These are phyloP conservation scores for Amanita brunnescens DNA, from an alignment of 768 basidiomycete species.

Conservation along the genomic window DNA sequence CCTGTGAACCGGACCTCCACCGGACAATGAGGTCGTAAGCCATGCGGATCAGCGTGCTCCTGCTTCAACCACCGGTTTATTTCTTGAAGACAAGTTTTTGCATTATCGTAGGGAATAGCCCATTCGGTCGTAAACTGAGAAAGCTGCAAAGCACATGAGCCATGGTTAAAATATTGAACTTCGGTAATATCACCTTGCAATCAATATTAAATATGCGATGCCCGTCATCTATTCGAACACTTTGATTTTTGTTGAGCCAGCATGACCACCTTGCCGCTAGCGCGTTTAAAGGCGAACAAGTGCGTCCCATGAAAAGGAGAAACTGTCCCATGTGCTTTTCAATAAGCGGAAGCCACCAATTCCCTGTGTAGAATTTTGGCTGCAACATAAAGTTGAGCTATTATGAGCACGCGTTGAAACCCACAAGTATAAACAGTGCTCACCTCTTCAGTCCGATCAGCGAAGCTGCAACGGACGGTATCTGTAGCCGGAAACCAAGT, in stretches of 20 bases:
- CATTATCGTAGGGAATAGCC: constrained; percentile 71
- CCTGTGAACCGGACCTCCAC: constrained; percentile 88
- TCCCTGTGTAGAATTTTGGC: constrained; percentile 42
- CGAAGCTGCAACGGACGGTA: constrained; percentile 58
- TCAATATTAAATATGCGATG: constrained; percentile 88
- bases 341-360: constrained; percentile 65
- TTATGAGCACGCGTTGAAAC: constrained; percentile 8
- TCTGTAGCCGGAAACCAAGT: constrained; percentile 93
- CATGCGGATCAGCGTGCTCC: constrained; percentile 59
- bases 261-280: constrained; percentile 55
- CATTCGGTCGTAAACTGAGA: constrained; percentile 94
- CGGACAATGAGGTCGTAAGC: constrained; percentile 84
- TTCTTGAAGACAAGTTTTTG: constrained; percentile 60
- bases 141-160: constrained; percentile 54
- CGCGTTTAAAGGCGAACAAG: constrained; percentile 51
- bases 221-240: constrained; percentile 66
- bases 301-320: constrained; percentile 70
- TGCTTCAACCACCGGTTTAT: constrained; percentile 62
- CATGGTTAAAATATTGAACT: constrained; percentile 9
- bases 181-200: constrained; percentile 57
- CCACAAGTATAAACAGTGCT: constrained; percentile 6
- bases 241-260: constrained; percentile 53
- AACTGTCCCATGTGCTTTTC: constrained; percentile 80
- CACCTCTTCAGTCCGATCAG: constrained; percentile 75
- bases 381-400: constrained; percentile 16